These are phyloP conservation scores for Amniculicola lignicola DNA, from an alignment of 495 filamentous ascomycete genomes.

Conservation along the genomic window DNA sequence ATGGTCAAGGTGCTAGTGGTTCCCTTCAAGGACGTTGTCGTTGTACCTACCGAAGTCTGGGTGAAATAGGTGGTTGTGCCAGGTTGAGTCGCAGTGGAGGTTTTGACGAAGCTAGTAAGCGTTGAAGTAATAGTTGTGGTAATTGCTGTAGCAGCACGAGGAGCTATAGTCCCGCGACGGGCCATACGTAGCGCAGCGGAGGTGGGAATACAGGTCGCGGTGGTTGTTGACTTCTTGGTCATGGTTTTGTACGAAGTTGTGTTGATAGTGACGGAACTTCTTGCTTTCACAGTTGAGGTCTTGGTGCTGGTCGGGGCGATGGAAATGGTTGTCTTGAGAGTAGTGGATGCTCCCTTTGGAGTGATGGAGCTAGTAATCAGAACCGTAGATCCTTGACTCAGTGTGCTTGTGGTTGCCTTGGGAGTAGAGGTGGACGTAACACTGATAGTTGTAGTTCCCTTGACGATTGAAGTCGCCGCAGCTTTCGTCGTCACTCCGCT, in stretches of 20 bases:
- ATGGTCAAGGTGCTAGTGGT: neutral
- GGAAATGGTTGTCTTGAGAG: neutral
- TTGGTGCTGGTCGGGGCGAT: neutral
- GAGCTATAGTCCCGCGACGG: neutral
- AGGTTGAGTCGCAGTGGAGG: neutral
- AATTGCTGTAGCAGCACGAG: neutral
- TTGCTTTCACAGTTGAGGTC: neutral
- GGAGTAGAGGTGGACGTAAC: neutral
- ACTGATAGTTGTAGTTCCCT: constrained; percentile 1
- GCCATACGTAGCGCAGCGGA: neutral
- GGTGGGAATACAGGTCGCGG: constrained; percentile 3
- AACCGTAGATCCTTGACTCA: neutral
- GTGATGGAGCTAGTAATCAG: neutral
- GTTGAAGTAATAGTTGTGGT: neutral
- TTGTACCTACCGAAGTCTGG: neutral
- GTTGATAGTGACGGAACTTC: neutral
- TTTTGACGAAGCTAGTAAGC: neutral
- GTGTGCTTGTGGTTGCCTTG: neutral
- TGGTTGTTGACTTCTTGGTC: constrained; percentile 11
- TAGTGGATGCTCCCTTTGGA: neutral
- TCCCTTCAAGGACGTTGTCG: neutral
- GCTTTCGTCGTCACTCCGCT: neutral
- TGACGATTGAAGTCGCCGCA: neutral
- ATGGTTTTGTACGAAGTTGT: neutral
- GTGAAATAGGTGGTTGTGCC: neutral